Evolutionary conservation across 495 filamentous ascomycete species (phyloP).

Genomic region (Bacidia rubella): DNA sequence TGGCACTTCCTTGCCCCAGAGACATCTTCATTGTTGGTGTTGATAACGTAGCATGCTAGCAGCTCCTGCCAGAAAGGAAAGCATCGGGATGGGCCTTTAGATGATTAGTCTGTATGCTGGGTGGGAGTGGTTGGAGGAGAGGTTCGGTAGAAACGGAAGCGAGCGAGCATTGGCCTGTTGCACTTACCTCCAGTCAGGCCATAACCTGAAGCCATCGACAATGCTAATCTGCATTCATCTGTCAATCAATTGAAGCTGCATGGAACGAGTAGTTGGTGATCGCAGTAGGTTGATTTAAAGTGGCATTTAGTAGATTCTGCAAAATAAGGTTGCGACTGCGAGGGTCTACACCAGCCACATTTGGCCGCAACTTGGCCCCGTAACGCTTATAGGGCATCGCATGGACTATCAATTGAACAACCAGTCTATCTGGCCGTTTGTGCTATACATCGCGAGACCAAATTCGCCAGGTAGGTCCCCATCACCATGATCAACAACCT

Average conservation of each 20-base stretch:
- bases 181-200: constrained; percentile 16
- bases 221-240: neutral
- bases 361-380: too few relatives aligned
- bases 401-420: too few relatives aligned
- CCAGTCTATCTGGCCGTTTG: too few relatives aligned
- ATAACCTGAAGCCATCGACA: constrained; percentile 16
- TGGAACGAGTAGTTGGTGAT: too few relatives aligned
- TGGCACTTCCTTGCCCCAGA: constrained; percentile 80
- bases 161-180: too few relatives aligned
- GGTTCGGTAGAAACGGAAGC: neutral
- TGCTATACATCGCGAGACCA: too few relatives aligned
- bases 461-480: too few relatives aligned
- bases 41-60: constrained; percentile 79
- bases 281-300: neutral
- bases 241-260: too few relatives aligned
- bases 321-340: neutral
- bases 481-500: too few relatives aligned
- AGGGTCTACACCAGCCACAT: too few relatives aligned
- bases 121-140: neutral
- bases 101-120: neutral
- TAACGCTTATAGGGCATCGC: too few relatives aligned
- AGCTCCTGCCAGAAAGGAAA: constrained; percentile 98
- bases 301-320: too few relatives aligned
- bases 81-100: constrained; percentile 73
- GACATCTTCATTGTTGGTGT: constrained; percentile 56